phyloP scores from a whole-genome alignment of 345 rosid species.

The Populus deltoides region DNA sequence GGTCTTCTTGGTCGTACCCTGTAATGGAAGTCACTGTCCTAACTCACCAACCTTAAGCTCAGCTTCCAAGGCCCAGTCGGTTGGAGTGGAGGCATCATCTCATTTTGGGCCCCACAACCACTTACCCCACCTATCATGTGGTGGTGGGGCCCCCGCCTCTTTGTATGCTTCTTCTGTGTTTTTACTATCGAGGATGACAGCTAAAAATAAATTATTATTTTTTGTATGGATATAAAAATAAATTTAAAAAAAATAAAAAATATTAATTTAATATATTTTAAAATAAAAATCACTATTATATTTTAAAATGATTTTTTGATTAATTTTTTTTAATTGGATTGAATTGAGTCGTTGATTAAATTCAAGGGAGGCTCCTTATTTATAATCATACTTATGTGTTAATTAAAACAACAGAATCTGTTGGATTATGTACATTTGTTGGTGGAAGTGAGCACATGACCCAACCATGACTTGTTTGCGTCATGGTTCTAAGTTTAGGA shows the following conservation, averaged over 20 bases:
- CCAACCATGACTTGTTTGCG: neutral
- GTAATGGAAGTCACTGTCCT: constrained; percentile 28
- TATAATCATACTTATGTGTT: neutral
- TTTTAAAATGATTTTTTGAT: too few relatives aligned
- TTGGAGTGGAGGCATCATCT: constrained; percentile 28
- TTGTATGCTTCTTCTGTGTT: too few relatives aligned
- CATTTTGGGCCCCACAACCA: constrained; percentile 1
- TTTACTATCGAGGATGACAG: too few relatives aligned
- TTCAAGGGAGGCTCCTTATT: too few relatives aligned
- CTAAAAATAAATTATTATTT: too few relatives aligned
- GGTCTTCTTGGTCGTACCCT: neutral
- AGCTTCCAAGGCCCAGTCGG: constrained; percentile 27
- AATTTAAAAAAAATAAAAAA: too few relatives aligned
- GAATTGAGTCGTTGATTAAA: too few relatives aligned
- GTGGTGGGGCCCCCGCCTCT: constrained; percentile 4
- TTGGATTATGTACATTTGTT: neutral
- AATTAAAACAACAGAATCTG: neutral
- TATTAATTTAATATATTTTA: too few relatives aligned
- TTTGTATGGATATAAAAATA: too few relatives aligned
- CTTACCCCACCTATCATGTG: constrained; percentile 11
- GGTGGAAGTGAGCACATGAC: constrained; percentile 10
- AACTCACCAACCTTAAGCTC: constrained; percentile 27
- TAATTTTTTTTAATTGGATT: too few relatives aligned
- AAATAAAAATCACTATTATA: too few relatives aligned
- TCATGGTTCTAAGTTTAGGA: neutral